Percentiles rank a stretch among this genome's conserved stretches.
Conservation (phyloP, 306 rosid species). For the Rubus idaeus region DNA sequence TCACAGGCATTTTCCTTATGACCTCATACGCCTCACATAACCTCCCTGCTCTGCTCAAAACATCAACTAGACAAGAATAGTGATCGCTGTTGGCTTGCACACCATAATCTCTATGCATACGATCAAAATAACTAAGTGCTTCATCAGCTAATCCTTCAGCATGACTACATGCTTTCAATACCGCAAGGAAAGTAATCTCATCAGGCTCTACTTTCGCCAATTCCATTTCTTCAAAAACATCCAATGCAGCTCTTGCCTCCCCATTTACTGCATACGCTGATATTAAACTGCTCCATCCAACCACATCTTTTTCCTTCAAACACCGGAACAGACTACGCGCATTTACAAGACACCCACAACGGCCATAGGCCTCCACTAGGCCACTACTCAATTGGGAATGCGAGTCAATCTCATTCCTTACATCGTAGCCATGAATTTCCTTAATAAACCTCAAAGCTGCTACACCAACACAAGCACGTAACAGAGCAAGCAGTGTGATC, state of each 20-base stretch:
- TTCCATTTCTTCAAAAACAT: constrained; percentile 54
- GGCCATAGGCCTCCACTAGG: constrained; percentile 71
- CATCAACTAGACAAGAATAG: constrained; percentile 79
- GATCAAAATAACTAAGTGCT: constrained; percentile 50
- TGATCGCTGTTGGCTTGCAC: constrained; percentile 68
- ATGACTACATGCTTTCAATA: constrained; percentile 77
- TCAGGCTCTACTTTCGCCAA: constrained; percentile 55
- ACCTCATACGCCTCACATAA: constrained; percentile 63
- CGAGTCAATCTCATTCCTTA: constrained; percentile 42
- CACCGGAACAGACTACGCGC: constrained; percentile 37
- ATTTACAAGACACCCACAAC: constrained; percentile 55
- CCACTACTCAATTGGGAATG: constrained; percentile 64
- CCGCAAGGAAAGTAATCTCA: constrained; percentile 61
- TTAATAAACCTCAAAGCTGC: constrained; percentile 56
- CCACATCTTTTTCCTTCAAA: constrained; percentile 59
- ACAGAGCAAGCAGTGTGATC: constrained; percentile 65
- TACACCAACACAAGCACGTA: constrained; percentile 53
- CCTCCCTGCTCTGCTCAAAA: constrained; percentile 74
- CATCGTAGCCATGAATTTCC: constrained; percentile 67
- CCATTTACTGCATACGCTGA: constrained; percentile 75
- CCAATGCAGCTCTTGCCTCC: constrained; percentile 58
- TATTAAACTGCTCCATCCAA: constrained; percentile 75
- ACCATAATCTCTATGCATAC: constrained; percentile 49
- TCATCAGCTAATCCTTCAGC: constrained; percentile 64
- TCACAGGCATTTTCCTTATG: constrained; percentile 64